Base-by-base conservation (phyloP, 768 basidiomycete genomes). In the Gloeophyllum trabeum region DNA sequence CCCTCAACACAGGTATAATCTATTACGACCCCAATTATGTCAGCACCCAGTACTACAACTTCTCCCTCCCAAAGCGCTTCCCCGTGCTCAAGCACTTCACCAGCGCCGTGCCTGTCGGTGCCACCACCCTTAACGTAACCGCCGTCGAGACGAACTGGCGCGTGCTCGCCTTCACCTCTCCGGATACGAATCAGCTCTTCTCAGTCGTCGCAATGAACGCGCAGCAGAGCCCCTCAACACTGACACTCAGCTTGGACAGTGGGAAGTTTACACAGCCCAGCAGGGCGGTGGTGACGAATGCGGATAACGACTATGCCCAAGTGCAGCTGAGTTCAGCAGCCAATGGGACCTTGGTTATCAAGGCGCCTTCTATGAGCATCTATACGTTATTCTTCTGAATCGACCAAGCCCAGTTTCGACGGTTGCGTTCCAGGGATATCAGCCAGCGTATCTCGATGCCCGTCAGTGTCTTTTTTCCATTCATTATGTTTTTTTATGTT, bases 1-100 rank as follows among this genome's bases (percentile, higher is more conserved):
- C 16, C 28, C 28, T 21, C 35, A n/a, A n/a, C 35, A 39, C 34
- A 16, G 59, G 59, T 5, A 39, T 63, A 43, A 60, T 67, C 12
- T 69, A 67, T 48, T 70, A 70, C 39, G 69, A 69, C 43, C 49
- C 60, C 1, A 45, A 59, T 32, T 68, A 62, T 42, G 46, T 36
- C 3, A 41, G 41, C 6, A 49, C 47, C 41, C 35, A 40, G 20
- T 47, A 53, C 46, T 48, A 35, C 42, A 47, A 34, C 3, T 1
- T 55, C 39, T 51, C 49, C 43, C 39, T 39, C 25, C 48, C 52
- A 5, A 55, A 55, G 40, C 54, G 54, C 23, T 51, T 41, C 41
- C 45, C 40, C 32, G 45, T 53, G 42, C 43, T 55, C 24, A 47
- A 50, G 43, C 54, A 55, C 44, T 46, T 52, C 45, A 41, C 53